phyloP scores from a whole-genome alignment of 805 yeast genomes.

The Zygoascus biomembranicola region DNA sequence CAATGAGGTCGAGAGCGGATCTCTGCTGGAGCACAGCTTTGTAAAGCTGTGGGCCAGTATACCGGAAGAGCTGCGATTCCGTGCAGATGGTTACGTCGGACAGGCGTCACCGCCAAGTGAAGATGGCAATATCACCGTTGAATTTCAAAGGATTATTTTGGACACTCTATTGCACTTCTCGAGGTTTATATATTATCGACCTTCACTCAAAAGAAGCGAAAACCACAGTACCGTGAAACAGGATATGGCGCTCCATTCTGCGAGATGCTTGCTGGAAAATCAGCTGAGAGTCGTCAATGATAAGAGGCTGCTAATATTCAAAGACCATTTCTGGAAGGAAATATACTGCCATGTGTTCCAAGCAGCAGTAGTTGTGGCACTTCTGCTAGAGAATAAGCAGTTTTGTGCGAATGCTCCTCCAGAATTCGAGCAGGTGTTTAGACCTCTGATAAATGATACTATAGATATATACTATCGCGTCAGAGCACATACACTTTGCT shows the following conservation, averaged over 20 bases:
- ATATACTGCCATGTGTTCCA: slow-evolving; percentile 9
- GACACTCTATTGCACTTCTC: slow-evolving; percentile 10
- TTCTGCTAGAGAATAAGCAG: background rate
- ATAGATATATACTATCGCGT: background rate
- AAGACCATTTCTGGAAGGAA: slow-evolving; percentile 8
- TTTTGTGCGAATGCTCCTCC: background rate
- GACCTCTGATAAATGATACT: background rate
- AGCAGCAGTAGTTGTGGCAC: slow-evolving; percentile 9
- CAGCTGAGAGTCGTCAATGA: background rate
- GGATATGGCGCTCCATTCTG: slow-evolving; percentile 5
- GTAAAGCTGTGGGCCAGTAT: background rate
- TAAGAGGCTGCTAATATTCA: background rate
- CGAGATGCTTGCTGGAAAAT: slow-evolving; percentile 7
- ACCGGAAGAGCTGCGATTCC: background rate
- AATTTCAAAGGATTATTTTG: slow-evolving; percentile 9
- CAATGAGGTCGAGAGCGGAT: slow-evolving; percentile 3
- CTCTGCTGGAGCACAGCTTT: background rate
- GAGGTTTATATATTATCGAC: slow-evolving; percentile 6
- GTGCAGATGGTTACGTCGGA: slow-evolving; percentile 2
- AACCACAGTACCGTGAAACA: background rate
- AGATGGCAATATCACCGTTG: background rate
- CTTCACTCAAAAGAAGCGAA: slow-evolving; percentile 1
- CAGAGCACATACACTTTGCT: background rate
- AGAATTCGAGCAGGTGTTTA: background rate
- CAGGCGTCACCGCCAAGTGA: slow-evolving; percentile 3